phyloP scores from a whole-genome alignment of 2,329 filamentous ascomycete species.

The Diaporthe eres region DNA sequence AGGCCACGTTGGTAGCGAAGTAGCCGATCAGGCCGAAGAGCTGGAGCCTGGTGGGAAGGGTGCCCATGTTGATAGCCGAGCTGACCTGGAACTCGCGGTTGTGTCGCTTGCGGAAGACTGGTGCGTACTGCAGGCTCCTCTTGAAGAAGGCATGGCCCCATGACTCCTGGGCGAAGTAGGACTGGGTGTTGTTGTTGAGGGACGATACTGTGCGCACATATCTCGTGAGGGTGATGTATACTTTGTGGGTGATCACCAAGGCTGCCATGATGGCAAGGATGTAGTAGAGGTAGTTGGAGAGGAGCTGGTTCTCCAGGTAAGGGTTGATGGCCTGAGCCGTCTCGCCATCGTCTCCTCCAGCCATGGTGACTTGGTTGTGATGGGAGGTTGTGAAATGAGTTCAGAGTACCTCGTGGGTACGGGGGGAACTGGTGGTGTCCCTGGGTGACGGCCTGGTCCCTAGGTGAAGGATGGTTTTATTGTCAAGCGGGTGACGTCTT shows the following conservation, averaged over 20 bases:
- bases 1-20: slow-evolving; percentile 80
- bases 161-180: slow-evolving; percentile 79
- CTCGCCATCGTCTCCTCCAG: slow-evolving; percentile 40
- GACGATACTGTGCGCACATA: slow-evolving; percentile 82
- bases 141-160: slow-evolving; percentile 72
- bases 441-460: slow-evolving; percentile 25
- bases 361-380: slow-evolving; percentile 36
- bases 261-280: slow-evolving; percentile 75
- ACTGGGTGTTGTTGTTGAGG: slow-evolving; percentile 83
- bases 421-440: not conserved
- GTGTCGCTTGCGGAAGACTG: slow-evolving; percentile 81
- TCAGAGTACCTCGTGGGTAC: slow-evolving; percentile 4
- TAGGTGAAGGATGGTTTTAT: slow-evolving; percentile 11
- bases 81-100: slow-evolving; percentile 79
- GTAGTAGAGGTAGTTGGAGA: slow-evolving; percentile 73
- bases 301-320: slow-evolving; percentile 63
- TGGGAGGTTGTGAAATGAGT: not conserved
- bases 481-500: not conserved
- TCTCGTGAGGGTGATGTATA: slow-evolving; percentile 70
- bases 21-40: slow-evolving; percentile 77
- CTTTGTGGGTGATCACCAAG: slow-evolving; percentile 77
- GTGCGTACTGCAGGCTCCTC: slow-evolving; percentile 77
- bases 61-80: slow-evolving; percentile 73
- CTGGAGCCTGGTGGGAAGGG: slow-evolving; percentile 84
- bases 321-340: slow-evolving; percentile 50